Evolutionary conservation across 176 grass and related monocot genomes (phyloP).

Genomic region (Eragrostis nindensis): DNA sequence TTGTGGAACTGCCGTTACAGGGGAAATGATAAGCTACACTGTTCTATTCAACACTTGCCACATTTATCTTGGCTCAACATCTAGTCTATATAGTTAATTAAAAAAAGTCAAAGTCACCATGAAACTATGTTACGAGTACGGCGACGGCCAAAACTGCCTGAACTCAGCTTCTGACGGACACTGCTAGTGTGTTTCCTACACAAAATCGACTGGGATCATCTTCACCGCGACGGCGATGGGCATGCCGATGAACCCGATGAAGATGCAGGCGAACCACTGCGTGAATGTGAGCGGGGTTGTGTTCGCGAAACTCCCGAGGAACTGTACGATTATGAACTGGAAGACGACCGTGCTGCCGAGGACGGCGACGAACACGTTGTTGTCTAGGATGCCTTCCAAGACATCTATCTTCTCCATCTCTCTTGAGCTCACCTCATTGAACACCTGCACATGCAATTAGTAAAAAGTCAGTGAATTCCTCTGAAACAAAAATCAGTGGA

Average conservation of each 20-base stretch:
- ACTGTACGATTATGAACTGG: slow-evolving; percentile 93
- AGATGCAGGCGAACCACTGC: slow-evolving; percentile 72
- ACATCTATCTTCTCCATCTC: slow-evolving; percentile 99
- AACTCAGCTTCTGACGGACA: background rate
- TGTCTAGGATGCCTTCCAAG: slow-evolving; percentile 84
- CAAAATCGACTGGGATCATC: slow-evolving; percentile 63
- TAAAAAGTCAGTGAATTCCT: no score
- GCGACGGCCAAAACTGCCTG: no score
- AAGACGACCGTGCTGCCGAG: slow-evolving; percentile 73
- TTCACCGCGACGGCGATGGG: slow-evolving; percentile 83
- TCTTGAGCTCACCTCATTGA: slow-evolving; percentile 94
- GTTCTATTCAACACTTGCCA: no score
- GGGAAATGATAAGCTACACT: no score
- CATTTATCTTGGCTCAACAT: no score
- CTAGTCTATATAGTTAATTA: no score
- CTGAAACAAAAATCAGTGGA: no score
- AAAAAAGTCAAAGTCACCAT: no score
- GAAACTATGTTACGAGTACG: no score
- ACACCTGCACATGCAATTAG: slow-evolving; percentile 60
- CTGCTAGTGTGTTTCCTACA: slow-evolving; percentile 38
- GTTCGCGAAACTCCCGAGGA: slow-evolving; percentile 91
- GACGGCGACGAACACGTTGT: slow-evolving; percentile 83
- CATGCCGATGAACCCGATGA: slow-evolving; percentile 91
- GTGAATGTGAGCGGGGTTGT: slow-evolving; percentile 69
- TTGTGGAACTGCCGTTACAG: no score